Evolutionary conservation across 2,329 filamentous ascomycete genomes (phyloP), one percentile per base, ranked within the genome.

Genomic region (Fusarium sp.): DNA sequence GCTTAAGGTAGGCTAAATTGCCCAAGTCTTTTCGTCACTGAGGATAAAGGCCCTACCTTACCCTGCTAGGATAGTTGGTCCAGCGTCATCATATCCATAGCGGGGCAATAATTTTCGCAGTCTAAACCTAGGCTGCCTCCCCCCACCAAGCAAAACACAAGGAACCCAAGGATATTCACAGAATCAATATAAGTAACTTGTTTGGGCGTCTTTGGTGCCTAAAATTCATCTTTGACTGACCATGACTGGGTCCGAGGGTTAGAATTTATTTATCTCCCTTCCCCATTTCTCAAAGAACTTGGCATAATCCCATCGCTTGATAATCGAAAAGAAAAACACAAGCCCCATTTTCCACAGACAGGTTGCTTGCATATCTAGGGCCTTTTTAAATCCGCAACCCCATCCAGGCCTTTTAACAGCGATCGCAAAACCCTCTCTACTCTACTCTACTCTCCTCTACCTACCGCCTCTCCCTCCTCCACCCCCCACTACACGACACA

Each of bases 91-190:
- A 72, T 81, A 36, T 11, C 30, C n/a, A 68, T 61, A 79, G 82
- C 83, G 83, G 83, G 83, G 82, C 80, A 77, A 68, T 78, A 83
- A 83, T 82, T 84, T 83, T 83, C 80, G 81, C 79, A 80, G 78
- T 78, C 80, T 74, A 67, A 57, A 74, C 70, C 70, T 66, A 47
- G 44, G 44, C 18, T 68, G 59, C 66, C 70, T 73, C 24, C 26
- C 78, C 77, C 73, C 78, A 77, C 77, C 74, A 77, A 70, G 41
- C 24, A 62, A 68, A 52, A 38, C 65, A 68, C 65, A 70, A 60
- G 59, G 67, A 62, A 48, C 45, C 45, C 28, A 47, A 65, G 32
- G 14, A 66, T 72, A 75, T 68, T 72, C 57, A 64, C 58, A 71
- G 76, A 75, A 72, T 75, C 69, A 65, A 66, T 68, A 68, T 26